These are phyloP conservation scores for Blastobotrys illinoisensis DNA, from an alignment of 1,139 yeast genomes.

Conservation along the genomic window DNA sequence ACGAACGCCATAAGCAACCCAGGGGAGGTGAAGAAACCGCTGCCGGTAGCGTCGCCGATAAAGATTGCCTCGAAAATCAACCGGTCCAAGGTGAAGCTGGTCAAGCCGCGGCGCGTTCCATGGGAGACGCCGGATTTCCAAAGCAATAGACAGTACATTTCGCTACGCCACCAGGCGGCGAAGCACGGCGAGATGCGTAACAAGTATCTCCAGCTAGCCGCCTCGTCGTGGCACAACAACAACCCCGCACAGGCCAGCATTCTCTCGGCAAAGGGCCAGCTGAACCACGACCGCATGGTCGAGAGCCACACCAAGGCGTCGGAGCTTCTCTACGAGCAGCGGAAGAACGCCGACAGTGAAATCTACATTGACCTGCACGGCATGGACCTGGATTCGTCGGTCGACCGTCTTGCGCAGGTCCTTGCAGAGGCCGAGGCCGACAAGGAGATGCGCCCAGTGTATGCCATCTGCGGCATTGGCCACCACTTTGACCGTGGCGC, in stretches of 20 bases:
- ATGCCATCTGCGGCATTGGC: constrained; percentile 33
- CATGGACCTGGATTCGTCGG: constrained; percentile 34
- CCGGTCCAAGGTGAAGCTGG: constrained; percentile 22
- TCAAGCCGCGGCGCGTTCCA: constrained; percentile 31
- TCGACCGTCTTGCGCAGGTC: constrained; percentile 27
- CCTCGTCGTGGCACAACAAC: constrained; percentile 35
- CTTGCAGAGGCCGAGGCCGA: constrained; percentile 26
- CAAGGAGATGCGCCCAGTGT: constrained; percentile 28
- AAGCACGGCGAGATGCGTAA: constrained; percentile 32
- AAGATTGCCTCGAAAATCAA: constrained; percentile 6
- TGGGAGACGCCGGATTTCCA: constrained; percentile 32
- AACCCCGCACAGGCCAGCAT: constrained; percentile 36
- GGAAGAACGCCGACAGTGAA: constrained; percentile 23
- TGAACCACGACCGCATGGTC: constrained; percentile 27
- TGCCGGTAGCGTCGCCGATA: constrained; percentile 3
- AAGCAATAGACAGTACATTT: constrained; percentile 23
- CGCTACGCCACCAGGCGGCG: constrained; percentile 25
- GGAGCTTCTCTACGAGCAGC: constrained; percentile 23
- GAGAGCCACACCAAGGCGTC: constrained; percentile 25
- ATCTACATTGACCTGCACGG: constrained; percentile 39
- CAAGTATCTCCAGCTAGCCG: constrained; percentile 36
- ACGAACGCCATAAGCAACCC: constrained; percentile 2
- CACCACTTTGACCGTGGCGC: constrained; percentile 25
- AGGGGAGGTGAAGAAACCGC: constrained; percentile 4
- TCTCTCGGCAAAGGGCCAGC: constrained; percentile 35